Evolutionary conservation across 208 protist species (phyloP), one percentile per base, ranked within the genome.

Genomic region (Borovskyia barvae): DNA sequence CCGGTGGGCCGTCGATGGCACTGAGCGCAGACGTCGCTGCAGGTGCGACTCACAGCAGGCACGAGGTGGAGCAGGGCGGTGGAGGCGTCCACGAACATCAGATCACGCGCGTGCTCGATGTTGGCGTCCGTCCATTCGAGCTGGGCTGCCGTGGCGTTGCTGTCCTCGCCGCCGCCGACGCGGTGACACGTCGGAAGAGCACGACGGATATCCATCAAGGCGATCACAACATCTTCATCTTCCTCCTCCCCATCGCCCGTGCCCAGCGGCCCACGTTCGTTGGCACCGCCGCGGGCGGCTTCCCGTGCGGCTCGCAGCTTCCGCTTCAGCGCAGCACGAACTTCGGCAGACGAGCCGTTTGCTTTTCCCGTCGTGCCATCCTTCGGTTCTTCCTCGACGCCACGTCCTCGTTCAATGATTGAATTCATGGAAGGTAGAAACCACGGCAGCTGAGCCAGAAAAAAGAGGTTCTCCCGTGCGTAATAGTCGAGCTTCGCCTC

Each of bases 21-120:
- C 51, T 81, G 39, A 11, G 72, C 76, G 52, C 86, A 93, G 24
- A 65, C 48, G 20, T 76, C 32, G 50, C 77, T 68, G 68, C 55
- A 64, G 65, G 70, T 51, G 39, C 80, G 79, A n/a, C 66, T 69
- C 14, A 93, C 86, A 42, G 62, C 55, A 1, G 86, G 86, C 40
- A 87, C 84, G 15, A 87, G 63, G 47, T 90, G 79, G 39, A 87
- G 45, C 73, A 90, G 71, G 20, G 80, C 65, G 22, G 80, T 87
- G 17, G 82, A 90, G 15, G 86, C 82, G 40, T 93, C 86, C 15
- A 93, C 62, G 53, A 93, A 93, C 82, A 93, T 86, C 32, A 93
- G 53, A 37, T 93, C 80, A 9, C 80, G 71, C 51, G 82, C 79
- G 32, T 86, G 79, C 53, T 82, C 67, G 22, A 80, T 12, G 25